Evolutionary conservation across 2,329 filamentous ascomycete species (phyloP).

Genomic region (Fonsecaea pedrosoi): DNA sequence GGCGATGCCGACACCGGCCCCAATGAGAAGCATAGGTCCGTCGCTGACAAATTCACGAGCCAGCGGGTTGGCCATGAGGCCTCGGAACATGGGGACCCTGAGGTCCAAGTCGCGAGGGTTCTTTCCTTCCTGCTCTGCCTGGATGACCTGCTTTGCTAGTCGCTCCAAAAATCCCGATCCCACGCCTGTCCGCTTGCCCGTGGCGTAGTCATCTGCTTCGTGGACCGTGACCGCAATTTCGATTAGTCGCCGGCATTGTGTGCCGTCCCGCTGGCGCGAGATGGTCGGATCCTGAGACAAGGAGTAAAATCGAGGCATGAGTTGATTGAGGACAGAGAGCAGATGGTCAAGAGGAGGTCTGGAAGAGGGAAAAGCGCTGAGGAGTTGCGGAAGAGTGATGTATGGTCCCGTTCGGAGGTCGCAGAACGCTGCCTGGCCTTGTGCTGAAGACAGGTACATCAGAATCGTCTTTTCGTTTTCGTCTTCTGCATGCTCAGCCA

Average conservation of each 20-base stretch:
- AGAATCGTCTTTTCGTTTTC: slow-evolving; percentile 88
- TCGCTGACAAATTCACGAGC: slow-evolving; percentile 90
- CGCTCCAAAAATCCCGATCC: slow-evolving; percentile 94
- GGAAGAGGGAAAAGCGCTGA: slow-evolving; percentile 89
- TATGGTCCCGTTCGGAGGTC: slow-evolving; percentile 90
- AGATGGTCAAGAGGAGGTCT: slow-evolving; percentile 85
- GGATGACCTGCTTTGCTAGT: slow-evolving; percentile 74
- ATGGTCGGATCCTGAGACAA: slow-evolving; percentile 94
- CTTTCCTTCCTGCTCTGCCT: slow-evolving; percentile 67
- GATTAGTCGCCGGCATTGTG: slow-evolving; percentile 79
- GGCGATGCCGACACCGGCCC: slow-evolving; percentile 93
- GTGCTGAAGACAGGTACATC: slow-evolving; percentile 81
- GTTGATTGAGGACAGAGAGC: slow-evolving; percentile 77
- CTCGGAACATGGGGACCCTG: slow-evolving; percentile 95
- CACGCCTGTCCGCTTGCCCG: slow-evolving; percentile 76
- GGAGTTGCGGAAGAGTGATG: slow-evolving; percentile 81
- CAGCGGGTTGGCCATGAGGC: slow-evolving; percentile 94
- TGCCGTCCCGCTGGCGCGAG: slow-evolving; percentile 71
- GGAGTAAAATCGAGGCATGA: slow-evolving; percentile 99
- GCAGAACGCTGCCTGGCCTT: slow-evolving; percentile 92
- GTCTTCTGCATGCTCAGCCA: slow-evolving; percentile 83
- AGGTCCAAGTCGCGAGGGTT: slow-evolving; percentile 64
- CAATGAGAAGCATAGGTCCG: slow-evolving; percentile 96
- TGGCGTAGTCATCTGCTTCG: slow-evolving; percentile 79
- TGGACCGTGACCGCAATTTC: slow-evolving; percentile 98